Percentiles rank a stretch among this genome's conserved stretches.
Evolutionary conservation across 768 basidiomycete species (phyloP).

Genomic region (Amylocystis lapponica): DNA sequence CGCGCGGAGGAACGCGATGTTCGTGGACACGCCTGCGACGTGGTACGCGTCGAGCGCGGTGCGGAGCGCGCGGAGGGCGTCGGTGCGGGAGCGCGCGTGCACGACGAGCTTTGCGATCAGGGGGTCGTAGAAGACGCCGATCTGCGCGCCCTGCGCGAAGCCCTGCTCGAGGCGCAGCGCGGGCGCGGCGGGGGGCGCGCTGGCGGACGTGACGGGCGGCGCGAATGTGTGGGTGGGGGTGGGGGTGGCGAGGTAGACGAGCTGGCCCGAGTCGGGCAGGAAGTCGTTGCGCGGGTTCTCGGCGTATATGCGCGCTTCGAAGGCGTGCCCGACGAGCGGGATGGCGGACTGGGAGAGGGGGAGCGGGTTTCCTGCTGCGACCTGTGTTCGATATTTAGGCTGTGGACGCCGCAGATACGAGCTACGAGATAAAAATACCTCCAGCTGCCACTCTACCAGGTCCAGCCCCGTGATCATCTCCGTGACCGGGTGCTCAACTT

Average conservation of each 20-base stretch:
- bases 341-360: constrained; percentile 73
- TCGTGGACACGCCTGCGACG: constrained; percentile 88
- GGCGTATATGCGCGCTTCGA: constrained; percentile 93
- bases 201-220: constrained; percentile 25
- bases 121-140: constrained; percentile 87
- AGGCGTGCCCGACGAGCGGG: constrained; percentile 87
- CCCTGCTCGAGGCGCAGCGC: constrained; percentile 87
- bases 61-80: constrained; percentile 75
- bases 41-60: constrained; percentile 83
- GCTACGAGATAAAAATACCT: constrained; percentile 39
- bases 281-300: constrained; percentile 93
- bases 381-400: constrained; percentile 32
- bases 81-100: constrained; percentile 76
- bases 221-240: constrained; percentile 66
- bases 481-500: constrained; percentile 90
- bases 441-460: constrained; percentile 93
- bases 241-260: constrained; percentile 80
- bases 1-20: constrained; percentile 79
- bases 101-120: constrained; percentile 92
- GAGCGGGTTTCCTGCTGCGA: constrained; percentile 84
- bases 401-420: background rate
- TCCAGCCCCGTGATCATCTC: constrained; percentile 95
- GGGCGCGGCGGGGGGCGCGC: constrained; percentile 28
- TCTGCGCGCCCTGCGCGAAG: constrained; percentile 71
- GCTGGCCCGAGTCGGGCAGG: constrained; percentile 82